Evolutionary conservation across 352 stramenopile species (phyloP).

Genomic region (Globisporangium uncinulatum): DNA sequence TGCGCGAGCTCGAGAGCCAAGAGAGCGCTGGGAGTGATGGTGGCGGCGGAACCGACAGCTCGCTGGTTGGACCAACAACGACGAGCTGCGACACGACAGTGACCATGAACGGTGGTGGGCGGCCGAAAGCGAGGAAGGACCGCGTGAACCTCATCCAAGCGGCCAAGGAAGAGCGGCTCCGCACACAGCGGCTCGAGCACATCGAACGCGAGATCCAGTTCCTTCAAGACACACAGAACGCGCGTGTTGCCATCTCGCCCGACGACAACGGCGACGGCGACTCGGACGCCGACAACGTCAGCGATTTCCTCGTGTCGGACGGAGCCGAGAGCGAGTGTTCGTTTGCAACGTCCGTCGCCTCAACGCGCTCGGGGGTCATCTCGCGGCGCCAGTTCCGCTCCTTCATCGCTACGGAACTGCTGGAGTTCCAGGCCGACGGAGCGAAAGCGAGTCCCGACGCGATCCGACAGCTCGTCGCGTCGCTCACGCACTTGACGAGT

Average conservation of each 20-base stretch:
- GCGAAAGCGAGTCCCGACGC: constrained; percentile 37
- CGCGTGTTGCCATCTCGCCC: constrained; percentile 34
- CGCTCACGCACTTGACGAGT: constrained; percentile 19
- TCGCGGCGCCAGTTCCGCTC: constrained; percentile 47
- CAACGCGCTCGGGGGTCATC: constrained; percentile 45
- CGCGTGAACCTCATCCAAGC: constrained; percentile 36
- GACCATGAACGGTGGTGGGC: not conserved
- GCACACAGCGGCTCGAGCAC: constrained; percentile 35
- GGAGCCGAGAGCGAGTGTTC: constrained; percentile 30
- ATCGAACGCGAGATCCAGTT: constrained; percentile 60
- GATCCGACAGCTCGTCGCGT: constrained; percentile 36
- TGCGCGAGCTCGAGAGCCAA: constrained; percentile 13
- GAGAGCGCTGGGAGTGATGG: constrained; percentile 6
- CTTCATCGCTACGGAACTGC: constrained; percentile 38
- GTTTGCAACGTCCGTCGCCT: constrained; percentile 44
- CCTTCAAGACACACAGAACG: constrained; percentile 26
- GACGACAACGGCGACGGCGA: constrained; percentile 18
- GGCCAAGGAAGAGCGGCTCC: constrained; percentile 32
- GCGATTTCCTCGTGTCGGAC: constrained; percentile 8
- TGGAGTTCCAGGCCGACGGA: constrained; percentile 13
- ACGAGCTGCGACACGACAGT: constrained; percentile 7
- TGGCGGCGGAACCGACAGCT: constrained; percentile 16
- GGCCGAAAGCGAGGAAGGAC: too few species aligned
- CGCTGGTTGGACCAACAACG: not conserved
- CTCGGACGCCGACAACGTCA: not conserved